phyloP scores from a whole-genome alignment of 1,139 yeast genomes.

The Nakaseomyces bracarensis region DNA sequence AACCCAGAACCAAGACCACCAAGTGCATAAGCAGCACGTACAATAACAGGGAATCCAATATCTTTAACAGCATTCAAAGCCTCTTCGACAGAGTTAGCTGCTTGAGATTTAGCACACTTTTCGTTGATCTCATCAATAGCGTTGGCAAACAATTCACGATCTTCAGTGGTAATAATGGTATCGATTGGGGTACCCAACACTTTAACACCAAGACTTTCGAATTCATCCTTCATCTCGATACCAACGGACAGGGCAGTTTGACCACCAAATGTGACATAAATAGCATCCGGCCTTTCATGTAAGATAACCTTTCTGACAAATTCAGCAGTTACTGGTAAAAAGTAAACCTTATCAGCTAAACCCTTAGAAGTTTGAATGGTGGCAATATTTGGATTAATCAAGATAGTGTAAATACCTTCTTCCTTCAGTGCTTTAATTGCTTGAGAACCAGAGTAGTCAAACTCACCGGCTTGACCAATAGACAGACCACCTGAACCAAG shows the following conservation, averaged over 20 bases:
- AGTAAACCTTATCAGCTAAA: constrained; percentile 94
- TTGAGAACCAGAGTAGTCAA: constrained; percentile 96
- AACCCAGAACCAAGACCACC: constrained; percentile 99
- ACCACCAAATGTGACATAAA: constrained; percentile 96
- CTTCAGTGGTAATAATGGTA: constrained; percentile 94
- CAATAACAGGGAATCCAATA: constrained; percentile 92
- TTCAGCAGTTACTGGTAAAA: constrained; percentile 92
- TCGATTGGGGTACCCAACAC: constrained; percentile 96
- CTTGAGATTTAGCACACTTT: constrained; percentile 88
- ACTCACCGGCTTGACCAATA: constrained; percentile 99
- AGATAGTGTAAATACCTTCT: constrained; percentile 91
- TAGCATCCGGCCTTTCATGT: constrained; percentile 94
- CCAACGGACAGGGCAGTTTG: constrained; percentile 97
- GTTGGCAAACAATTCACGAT: constrained; percentile 87
- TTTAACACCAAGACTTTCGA: constrained; percentile 81
- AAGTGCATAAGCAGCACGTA: constrained; percentile 93
- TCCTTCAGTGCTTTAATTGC: constrained; percentile 92
- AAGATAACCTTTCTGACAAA: constrained; percentile 91
- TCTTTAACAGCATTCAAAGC: constrained; percentile 77
- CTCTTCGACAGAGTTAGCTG: constrained; percentile 71
- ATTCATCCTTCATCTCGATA: constrained; percentile 90
- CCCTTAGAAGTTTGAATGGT: constrained; percentile 98
- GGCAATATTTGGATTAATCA: constrained; percentile 96
- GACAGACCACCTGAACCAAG: constrained; percentile 98
- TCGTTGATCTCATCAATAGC: constrained; percentile 94